Conservation (phyloP, 192 early-diverging fungal species). For the Backusella australiensis region DNA sequence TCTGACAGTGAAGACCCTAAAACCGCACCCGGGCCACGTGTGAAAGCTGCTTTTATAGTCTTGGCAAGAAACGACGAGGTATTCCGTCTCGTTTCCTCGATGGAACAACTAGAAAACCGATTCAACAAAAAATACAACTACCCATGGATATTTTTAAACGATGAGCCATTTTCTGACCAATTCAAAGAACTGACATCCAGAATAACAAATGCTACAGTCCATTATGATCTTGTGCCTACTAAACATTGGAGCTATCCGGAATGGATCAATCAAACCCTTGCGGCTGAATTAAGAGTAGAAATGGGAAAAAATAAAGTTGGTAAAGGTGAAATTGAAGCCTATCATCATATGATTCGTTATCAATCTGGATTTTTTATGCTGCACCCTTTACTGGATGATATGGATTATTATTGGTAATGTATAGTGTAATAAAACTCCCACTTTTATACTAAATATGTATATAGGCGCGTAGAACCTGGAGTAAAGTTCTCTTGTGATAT, state of each 20-base stretch:
- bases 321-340: conserved; percentile 65
- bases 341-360: conserved; percentile 76
- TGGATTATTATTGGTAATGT: conserved; percentile 80
- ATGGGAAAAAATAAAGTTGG: conserved; percentile 54
- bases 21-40: conserved; percentile 20
- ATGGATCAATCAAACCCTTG: conserved; percentile 70
- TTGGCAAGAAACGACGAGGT: conserved; percentile 71
- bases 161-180: conserved; percentile 61
- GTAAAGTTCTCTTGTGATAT: conserved; percentile 84
- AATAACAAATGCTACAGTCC: conserved; percentile 50
- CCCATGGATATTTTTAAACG: conserved; percentile 78
- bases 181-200: conserved; percentile 50
- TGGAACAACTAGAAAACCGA: conserved; percentile 58
- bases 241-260: conserved; percentile 80
- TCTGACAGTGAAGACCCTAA: not conserved
- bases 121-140: conserved; percentile 72
- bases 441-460: not conserved
- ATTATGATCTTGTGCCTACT: conserved; percentile 53
- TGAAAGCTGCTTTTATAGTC: conserved; percentile 71
- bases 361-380: conserved; percentile 78
- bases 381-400: conserved; percentile 67
- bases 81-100: conserved; percentile 56
- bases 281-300: conserved; percentile 44
- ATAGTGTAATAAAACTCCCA: too few relatives aligned
- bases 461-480: conserved; percentile 73